phyloP scores from a whole-genome alignment of 805 yeast species.

The Kuraishia floccosa region DNA sequence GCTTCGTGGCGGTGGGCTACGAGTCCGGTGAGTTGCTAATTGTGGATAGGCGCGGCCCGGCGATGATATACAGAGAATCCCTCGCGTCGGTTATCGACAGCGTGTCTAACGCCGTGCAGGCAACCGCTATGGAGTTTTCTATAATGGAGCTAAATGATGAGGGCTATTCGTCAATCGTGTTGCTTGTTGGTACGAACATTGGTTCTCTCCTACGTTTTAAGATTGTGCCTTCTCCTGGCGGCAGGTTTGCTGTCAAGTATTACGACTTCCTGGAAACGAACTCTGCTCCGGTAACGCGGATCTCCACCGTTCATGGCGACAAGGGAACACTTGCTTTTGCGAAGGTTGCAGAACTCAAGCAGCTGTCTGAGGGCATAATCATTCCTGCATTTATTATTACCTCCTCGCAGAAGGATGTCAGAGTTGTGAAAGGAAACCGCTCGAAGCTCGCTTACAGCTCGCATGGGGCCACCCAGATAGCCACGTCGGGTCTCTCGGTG shows the following conservation, averaged over 20 bases:
- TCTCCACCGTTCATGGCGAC: conserved; percentile 47
- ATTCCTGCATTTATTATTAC: conserved; percentile 54
- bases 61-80: conserved; percentile 29
- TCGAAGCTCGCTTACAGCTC: conserved; percentile 54
- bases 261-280: conserved; percentile 36
- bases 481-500: conserved; percentile 41
- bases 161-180: conserved; percentile 56
- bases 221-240: conserved; percentile 51
- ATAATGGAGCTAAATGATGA: conserved; percentile 61
- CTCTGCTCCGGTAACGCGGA: conserved; percentile 37
- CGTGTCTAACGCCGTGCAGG: conserved; percentile 14
- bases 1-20: conserved; percentile 77
- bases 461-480: conserved; percentile 36
- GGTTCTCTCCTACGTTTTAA: conserved; percentile 64
- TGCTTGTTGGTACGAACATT: conserved; percentile 64
- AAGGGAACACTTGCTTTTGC: conserved; percentile 63
- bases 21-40: conserved; percentile 64
- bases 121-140: conserved; percentile 63
- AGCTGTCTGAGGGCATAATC: conserved; percentile 46
- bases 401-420: conserved; percentile 45
- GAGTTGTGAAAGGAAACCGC: conserved; percentile 50
- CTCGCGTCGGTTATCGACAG: conserved; percentile 16
- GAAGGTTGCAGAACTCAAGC: conserved; percentile 39
- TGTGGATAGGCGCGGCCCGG: conserved; percentile 65
- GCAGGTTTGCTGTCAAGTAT: conserved; percentile 46